A percentile compares a stretch with the other conserved stretches of the same genome.
phyloP scores from a whole-genome alignment of 1,284 basidiomycete species.

The Apiotrichum domesticum region DNA sequence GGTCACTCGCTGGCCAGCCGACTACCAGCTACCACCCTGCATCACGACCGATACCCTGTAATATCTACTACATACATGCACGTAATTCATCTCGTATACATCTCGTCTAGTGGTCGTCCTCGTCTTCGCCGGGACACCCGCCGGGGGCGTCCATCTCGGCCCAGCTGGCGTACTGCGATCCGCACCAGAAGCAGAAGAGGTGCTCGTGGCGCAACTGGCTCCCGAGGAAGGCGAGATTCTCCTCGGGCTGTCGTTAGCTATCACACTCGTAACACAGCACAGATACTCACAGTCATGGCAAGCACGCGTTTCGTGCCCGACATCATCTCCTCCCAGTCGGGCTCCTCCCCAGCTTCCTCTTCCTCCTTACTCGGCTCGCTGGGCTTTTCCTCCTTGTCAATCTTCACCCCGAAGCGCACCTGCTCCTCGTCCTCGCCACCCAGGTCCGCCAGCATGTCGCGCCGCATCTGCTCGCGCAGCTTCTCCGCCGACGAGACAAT shows the following conservation, averaged over 20 bases:
- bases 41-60: not conserved
- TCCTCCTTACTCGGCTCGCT: not conserved
- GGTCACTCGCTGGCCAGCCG: too few species aligned
- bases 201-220: slow-evolving; percentile 42
- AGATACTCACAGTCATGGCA: slow-evolving; percentile 40
- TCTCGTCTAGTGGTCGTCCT: slow-evolving; percentile 42
- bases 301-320: slow-evolving; percentile 40
- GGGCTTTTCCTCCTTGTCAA: slow-evolving; percentile 1
- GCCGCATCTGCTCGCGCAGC: slow-evolving; percentile 39
- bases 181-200: slow-evolving; percentile 46
- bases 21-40: not conserved
- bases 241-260: slow-evolving; percentile 22
- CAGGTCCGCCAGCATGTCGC: slow-evolving; percentile 38
- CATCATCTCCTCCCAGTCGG: slow-evolving; percentile 34
- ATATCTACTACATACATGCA: not conserved
- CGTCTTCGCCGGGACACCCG: slow-evolving; percentile 45
- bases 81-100: not conserved
- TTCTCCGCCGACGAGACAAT: slow-evolving; percentile 35
- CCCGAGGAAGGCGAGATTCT: slow-evolving; percentile 38
- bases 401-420: slow-evolving; percentile 18
- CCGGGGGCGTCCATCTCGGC: slow-evolving; percentile 45
- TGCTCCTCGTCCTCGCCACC: slow-evolving; percentile 18
- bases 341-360: slow-evolving; percentile 1
- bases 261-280: not conserved
- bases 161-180: slow-evolving; percentile 33